phyloP scores from a whole-genome alignment of 208 protist genomes.

The Crithidia bombi region DNA sequence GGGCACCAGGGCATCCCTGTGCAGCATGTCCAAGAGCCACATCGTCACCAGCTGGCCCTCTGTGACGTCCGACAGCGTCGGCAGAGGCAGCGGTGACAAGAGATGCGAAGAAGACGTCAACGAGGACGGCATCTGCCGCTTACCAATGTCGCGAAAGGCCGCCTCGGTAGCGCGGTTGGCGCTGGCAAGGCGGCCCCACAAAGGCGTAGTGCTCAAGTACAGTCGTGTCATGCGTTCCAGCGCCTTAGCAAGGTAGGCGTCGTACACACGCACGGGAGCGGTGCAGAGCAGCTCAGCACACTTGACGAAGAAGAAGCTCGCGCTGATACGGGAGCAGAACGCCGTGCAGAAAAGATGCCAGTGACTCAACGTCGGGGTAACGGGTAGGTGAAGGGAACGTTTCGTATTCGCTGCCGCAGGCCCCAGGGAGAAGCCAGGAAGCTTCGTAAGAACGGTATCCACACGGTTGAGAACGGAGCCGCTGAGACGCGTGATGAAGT shows the following conservation, averaged over 20 bases:
- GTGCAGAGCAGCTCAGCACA: slow-evolving; percentile 53
- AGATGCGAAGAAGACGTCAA: not conserved
- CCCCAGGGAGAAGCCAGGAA: slow-evolving; percentile 7
- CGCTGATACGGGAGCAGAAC: slow-evolving; percentile 56
- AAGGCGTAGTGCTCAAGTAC: slow-evolving; percentile 31
- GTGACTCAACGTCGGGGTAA: slow-evolving; percentile 49
- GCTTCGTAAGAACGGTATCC: slow-evolving; percentile 19
- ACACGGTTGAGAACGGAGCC: slow-evolving; percentile 32
- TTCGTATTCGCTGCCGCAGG: slow-evolving; percentile 10
- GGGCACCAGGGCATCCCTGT: slow-evolving; percentile 32
- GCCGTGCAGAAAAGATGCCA: slow-evolving; percentile 80
- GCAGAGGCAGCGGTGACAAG: slow-evolving; percentile 4
- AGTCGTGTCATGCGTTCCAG: slow-evolving; percentile 39
- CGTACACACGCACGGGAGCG: slow-evolving; percentile 41
- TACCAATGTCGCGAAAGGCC: slow-evolving; percentile 9
- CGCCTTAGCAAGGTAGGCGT: slow-evolving; percentile 34
- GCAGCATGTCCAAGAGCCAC: slow-evolving; percentile 55
- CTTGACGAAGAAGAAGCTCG: slow-evolving; percentile 71
- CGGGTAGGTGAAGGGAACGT: slow-evolving; percentile 22
- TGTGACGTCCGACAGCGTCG: slow-evolving; percentile 29
- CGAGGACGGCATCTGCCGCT: not conserved
- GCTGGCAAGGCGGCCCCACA: slow-evolving; percentile 27
- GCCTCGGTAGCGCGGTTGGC: slow-evolving; percentile 25
- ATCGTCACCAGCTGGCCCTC: slow-evolving; percentile 46
- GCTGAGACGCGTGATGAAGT: slow-evolving; percentile 38